Conservation (phyloP, 306 rosid species). For the Vachellia collinsii region DNA sequence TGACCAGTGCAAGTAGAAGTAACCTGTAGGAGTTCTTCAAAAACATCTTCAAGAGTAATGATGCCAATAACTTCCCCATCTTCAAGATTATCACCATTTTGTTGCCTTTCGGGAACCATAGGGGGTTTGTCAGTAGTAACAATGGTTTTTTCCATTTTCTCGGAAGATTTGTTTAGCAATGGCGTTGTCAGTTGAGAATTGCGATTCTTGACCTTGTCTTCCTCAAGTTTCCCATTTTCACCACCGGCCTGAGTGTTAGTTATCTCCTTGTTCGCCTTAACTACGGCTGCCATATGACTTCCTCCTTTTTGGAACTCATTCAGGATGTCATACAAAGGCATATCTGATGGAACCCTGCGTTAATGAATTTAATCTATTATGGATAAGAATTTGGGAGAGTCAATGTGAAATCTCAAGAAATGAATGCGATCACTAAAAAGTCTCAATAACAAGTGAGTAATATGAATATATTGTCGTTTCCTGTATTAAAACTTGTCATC, state of each 20-base stretch:
- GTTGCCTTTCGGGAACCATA: slow-evolving; percentile 39
- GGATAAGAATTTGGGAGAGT: too few relatives aligned
- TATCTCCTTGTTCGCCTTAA: slow-evolving; percentile 60
- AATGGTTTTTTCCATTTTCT: slow-evolving; percentile 48
- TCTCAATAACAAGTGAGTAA: too few relatives aligned
- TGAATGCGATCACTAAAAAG: too few relatives aligned
- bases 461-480: too few relatives aligned
- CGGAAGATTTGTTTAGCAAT: slow-evolving; percentile 54
- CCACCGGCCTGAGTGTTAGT: slow-evolving; percentile 44
- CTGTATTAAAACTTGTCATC: too few relatives aligned
- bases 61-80: slow-evolving; percentile 94
- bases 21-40: slow-evolving; percentile 98
- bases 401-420: too few relatives aligned
- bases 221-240: slow-evolving; percentile 54
- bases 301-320: slow-evolving; percentile 97
- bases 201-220: slow-evolving; percentile 34
- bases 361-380: slow-evolving; percentile 26
- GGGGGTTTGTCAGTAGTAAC: slow-evolving; percentile 60
- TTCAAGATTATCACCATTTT: slow-evolving; percentile 63
- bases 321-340: slow-evolving; percentile 94
- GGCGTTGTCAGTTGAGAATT: slow-evolving; percentile 67
- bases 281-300: slow-evolving; percentile 99
- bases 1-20: slow-evolving; percentile 28
- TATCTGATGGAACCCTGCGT: slow-evolving; percentile 87
- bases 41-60: slow-evolving; percentile 93